phyloP scores from a whole-genome alignment of 352 stramenopile species.

The Saprolegnia parasitica region DNA sequence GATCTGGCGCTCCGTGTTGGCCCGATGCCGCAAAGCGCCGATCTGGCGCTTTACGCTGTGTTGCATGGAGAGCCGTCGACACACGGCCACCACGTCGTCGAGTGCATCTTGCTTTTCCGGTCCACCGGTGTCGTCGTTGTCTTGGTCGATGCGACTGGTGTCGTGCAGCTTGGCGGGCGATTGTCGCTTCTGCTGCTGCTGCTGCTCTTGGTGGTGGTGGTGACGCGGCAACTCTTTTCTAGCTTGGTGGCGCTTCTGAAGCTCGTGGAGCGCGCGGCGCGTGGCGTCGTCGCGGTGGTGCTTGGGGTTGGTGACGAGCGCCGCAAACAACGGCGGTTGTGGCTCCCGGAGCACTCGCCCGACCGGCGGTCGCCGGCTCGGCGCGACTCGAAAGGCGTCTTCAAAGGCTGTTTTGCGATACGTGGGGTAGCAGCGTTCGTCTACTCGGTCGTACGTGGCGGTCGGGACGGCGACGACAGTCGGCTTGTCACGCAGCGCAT shows the following conservation, averaged over 20 bases:
- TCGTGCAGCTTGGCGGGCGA: too few species aligned
- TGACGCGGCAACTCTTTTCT: too few species aligned
- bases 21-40: too few species aligned
- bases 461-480: neutral
- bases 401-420: neutral
- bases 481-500: neutral
- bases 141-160: too few species aligned
- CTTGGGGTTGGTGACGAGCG: slow-evolving; percentile 1
- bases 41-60: too few species aligned
- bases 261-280: neutral
- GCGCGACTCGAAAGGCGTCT: neutral
- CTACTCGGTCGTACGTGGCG: neutral
- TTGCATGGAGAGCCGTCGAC: too few species aligned
- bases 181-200: too few species aligned
- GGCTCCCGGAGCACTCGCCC: neutral
- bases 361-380: neutral
- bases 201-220: too few species aligned
- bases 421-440: neutral
- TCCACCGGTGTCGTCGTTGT: too few species aligned
- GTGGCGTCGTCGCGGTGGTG: neutral
- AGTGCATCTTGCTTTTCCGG: neutral
- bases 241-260: neutral
- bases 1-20: too few species aligned
- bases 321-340: neutral
- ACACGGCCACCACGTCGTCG: too few species aligned